Conservation (phyloP, 306 rosid genomes). For the Cucurbita ficifolia region DNA sequence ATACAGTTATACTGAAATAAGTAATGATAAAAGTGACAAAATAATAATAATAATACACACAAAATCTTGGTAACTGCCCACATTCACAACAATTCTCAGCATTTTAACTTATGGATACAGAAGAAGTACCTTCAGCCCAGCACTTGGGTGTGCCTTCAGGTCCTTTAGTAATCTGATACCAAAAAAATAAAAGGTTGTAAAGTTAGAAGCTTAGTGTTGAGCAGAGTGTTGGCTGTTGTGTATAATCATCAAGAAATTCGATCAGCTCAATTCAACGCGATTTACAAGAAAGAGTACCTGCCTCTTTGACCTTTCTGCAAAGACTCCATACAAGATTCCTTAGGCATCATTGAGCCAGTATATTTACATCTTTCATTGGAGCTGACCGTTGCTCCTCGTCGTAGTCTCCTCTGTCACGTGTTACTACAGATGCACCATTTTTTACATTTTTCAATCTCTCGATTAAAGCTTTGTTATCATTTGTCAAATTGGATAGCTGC, state of each 20-base stretch:
- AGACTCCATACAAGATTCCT: constrained; percentile 24
- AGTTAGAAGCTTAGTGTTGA: background rate
- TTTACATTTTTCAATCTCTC: constrained; percentile 24
- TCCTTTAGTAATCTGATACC: background rate
- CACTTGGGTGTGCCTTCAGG: background rate
- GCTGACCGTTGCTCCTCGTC: constrained; percentile 26
- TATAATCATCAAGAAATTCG: background rate
- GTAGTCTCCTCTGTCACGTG: constrained; percentile 5
- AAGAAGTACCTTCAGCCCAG: background rate
- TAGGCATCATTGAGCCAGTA: constrained; percentile 29
- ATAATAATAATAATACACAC: background rate
- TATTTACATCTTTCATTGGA: constrained; percentile 27
- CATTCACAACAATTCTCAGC: background rate
- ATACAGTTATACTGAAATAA: background rate
- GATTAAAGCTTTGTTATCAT: constrained; percentile 38
- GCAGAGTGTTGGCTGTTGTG: background rate
- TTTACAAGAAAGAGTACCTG: constrained; percentile 35
- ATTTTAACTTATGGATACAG: background rate
- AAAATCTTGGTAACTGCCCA: background rate
- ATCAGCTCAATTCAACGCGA: background rate
- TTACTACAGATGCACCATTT: constrained; percentile 6
- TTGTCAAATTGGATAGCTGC: constrained; percentile 47
- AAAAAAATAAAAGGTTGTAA: background rate
- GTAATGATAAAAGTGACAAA: background rate
- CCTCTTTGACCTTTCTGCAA: constrained; percentile 42